Evolutionary conservation across 1,284 basidiomycete species (phyloP).

Genomic region (Amylostereum areolatum): DNA sequence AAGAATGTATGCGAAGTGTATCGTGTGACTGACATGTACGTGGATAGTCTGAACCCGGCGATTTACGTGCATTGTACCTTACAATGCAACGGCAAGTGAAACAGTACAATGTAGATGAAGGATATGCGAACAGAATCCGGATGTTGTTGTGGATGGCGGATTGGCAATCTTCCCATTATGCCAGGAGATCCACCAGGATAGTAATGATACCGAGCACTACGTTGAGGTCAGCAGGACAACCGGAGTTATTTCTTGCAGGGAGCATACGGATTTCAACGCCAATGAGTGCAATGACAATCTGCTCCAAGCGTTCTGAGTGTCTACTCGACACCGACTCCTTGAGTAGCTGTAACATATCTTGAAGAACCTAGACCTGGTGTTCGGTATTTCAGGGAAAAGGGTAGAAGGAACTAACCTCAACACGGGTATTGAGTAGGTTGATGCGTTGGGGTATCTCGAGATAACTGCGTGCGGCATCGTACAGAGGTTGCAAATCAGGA

Average conservation of each 20-base stretch:
- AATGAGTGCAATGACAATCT: conserved; percentile 92
- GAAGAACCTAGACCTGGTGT: conserved; percentile 60
- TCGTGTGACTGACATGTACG: no score
- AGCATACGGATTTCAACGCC: conserved; percentile 77
- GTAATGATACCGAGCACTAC: conserved; percentile 68
- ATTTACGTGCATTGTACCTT: no score
- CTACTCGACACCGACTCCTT: conserved; percentile 92
- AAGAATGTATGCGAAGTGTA: no score
- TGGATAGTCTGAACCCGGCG: no score
- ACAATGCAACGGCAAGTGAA: no score
- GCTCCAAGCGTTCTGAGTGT: conserved; percentile 92
- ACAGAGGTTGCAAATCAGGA: conserved; percentile 92
- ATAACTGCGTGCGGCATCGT: conserved; percentile 90
- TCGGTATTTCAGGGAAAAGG: not conserved
- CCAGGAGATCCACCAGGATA: conserved; percentile 63
- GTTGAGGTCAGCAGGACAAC: conserved; percentile 11
- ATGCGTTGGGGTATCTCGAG: conserved; percentile 94
- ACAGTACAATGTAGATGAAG: no score
- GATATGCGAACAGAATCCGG: no score
- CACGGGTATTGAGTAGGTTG: conserved; percentile 88
- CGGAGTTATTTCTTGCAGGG: not conserved
- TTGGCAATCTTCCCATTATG: no score
- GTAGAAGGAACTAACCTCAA: conserved; percentile 54
- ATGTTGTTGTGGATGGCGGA: no score
- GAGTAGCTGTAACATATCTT: conserved; percentile 94